Evolutionary conservation across 2,329 filamentous ascomycete species (phyloP), one percentile per base, ranked within the genome.

Genomic region (Emydomyces testavorans): DNA sequence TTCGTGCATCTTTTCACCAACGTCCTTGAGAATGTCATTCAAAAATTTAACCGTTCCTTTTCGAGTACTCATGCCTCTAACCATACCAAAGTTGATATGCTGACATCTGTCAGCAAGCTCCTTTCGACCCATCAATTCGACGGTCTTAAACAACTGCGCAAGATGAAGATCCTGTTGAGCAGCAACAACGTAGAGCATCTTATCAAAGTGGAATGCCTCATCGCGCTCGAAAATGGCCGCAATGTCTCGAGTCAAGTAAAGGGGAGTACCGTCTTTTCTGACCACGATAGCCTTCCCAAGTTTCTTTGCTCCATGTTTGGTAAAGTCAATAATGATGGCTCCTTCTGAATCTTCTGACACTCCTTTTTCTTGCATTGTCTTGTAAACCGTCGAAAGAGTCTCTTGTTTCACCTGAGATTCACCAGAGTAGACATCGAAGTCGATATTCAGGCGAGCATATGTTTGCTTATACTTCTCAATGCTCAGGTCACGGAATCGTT

Each of bases 1-100:
- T 52, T 94, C 86, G 73, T 96, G 90, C 92, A 98, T 98, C 69
- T 89, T 86, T 48, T 95, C 90, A 59, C 79, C 82, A 6, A 93
- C 87, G 57, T 89, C 84, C 34, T 77, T 74, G 49, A 89, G 72
- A 57, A 88, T 86, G 56, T 85, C 81, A 58, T 82, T 73, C 53
- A 79, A 63, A 69, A 85, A 86, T 65, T 84, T 84, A 57, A 87
- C 84, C 0, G 82, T 87, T 52, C 78, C 78, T 62, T 79, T 80
- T 54, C 78, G 71, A 6, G 78, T 80, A 54, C 71, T 75, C 76
- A 82, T 81, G 34, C 77, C 79, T 48, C 77, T 71, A 49, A 81
- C 77, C 75, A 81, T 79, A 57, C 78, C 78, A 53, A 82, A 82
- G 63, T 78, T 80, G 63, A 81, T 72, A 63, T 81, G 76, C 59